phyloP scores from a whole-genome alignment of 2,329 filamentous ascomycete genomes.

The Exophiala lecanii-corni region DNA sequence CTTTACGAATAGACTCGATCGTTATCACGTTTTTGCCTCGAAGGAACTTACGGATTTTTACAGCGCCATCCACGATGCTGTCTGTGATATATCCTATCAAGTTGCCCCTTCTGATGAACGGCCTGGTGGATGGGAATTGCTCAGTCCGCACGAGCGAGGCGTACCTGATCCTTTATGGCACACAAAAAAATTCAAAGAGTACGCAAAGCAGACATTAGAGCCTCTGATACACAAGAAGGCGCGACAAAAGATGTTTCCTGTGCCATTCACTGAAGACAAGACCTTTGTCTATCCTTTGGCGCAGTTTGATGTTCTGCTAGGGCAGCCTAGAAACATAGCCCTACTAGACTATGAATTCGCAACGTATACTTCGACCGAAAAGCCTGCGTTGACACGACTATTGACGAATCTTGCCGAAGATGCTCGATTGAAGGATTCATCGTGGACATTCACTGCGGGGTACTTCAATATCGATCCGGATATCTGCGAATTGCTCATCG shows the following conservation, averaged over 20 bases:
- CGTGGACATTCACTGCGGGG: conserved; percentile 94
- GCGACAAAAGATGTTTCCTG: conserved; percentile 26
- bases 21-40: conserved; percentile 87
- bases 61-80: conserved; percentile 66
- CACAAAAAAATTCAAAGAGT: conserved; percentile 54
- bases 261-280: conserved; percentile 41
- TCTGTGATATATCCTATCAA: conserved; percentile 76
- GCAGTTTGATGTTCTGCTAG: conserved; percentile 79
- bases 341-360: conserved; percentile 25
- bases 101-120: conserved; percentile 57
- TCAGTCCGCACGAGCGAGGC: conserved; percentile 24
- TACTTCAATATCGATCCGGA: conserved; percentile 96
- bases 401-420: conserved; percentile 63
- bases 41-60: conserved; percentile 79
- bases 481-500: conserved; percentile 73
- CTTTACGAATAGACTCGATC: conserved; percentile 91
- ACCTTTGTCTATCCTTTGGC: conserved; percentile 81
- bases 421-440: conserved; percentile 58
- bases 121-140: conserved; percentile 54
- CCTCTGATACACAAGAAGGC: conserved; percentile 55
- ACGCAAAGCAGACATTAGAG: conserved; percentile 62
- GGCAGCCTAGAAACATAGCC: conserved; percentile 19
- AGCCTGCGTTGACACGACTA: conserved; percentile 72
- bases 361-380: conserved; percentile 74
- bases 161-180: conserved; percentile 27